Evolutionary conservation across 805 yeast genomes (phyloP).

Genomic region (Starmera dryadoides): DNA sequence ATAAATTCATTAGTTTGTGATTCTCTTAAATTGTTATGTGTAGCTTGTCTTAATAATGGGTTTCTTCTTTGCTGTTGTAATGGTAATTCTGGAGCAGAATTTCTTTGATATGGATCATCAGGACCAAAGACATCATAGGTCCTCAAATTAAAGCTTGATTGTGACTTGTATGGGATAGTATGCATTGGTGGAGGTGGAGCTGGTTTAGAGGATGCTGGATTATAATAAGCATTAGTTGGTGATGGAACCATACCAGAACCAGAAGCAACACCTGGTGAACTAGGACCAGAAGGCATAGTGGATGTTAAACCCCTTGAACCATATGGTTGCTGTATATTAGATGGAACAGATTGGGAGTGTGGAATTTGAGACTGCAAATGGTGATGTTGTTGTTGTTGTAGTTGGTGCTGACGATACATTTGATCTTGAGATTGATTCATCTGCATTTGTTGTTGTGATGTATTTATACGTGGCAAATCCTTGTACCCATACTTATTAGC

Average conservation of each 20-base stretch:
- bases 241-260: not conserved
- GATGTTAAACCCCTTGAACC: not conserved
- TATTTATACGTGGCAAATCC: not conserved
- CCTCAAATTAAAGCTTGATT: conserved; percentile 13
- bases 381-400: not conserved
- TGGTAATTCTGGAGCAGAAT: not conserved
- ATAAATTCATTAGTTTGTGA: conserved; percentile 14
- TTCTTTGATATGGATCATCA: conserved; percentile 7
- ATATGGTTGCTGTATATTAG: conserved; percentile 4
- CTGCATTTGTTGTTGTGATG: not conserved
- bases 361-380: conserved; percentile 6
- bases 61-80: conserved; percentile 2
- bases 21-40: conserved; percentile 6
- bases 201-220: not conserved
- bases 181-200: conserved; percentile 20
- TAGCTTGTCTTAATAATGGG: conserved; percentile 8
- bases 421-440: not conserved
- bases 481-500: not conserved
- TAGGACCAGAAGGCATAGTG: too few species aligned
- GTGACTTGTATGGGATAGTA: conserved; percentile 15
- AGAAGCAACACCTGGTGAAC: too few species aligned
- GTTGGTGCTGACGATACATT: not conserved
- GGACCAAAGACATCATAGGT: conserved; percentile 5
- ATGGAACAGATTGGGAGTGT: conserved; percentile 18
- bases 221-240: not conserved